A percentile compares a stretch with the other conserved stretches of the same genome.
Conservation (phyloP, 2,329 filamentous ascomycete genomes). For the Fusarium sp. region DNA sequence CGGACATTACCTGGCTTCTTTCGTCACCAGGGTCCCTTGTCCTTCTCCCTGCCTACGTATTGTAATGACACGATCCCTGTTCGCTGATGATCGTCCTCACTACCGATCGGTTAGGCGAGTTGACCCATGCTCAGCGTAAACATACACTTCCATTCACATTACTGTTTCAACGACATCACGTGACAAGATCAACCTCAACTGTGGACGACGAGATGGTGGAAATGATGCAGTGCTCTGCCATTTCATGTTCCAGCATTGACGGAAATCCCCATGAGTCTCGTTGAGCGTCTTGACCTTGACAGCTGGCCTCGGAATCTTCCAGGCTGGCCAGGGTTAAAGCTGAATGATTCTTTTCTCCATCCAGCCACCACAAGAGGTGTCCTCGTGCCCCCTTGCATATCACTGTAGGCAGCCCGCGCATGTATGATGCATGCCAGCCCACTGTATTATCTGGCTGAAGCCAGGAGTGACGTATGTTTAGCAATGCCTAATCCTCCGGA, state of each 20-base stretch:
- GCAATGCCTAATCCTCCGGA: neutral
- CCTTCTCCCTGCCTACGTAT: neutral
- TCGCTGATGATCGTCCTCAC: conserved; percentile 21
- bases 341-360: neutral
- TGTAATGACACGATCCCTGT: conserved; percentile 16
- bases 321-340: neutral
- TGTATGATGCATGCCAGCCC: neutral
- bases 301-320: neutral
- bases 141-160: neutral
- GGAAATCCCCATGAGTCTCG: neutral
- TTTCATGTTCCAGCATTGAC: neutral
- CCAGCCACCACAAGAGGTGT: neutral
- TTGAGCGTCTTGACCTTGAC: neutral
- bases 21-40: conserved; percentile 5
- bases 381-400: conserved; percentile 23
- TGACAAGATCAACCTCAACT: conserved; percentile 8
- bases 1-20: conserved; percentile 15
- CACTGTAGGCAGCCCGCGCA: neutral
- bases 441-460: neutral
- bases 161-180: conserved; percentile 20
- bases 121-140: conserved; percentile 9
- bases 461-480: neutral
- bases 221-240: conserved; percentile 6
- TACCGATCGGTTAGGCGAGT: conserved; percentile 18
- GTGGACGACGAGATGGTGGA: neutral